Evolutionary conservation across 805 yeast species (phyloP), one percentile per base, ranked within the genome.

Genomic region (Candida khao-thaluensis): DNA sequence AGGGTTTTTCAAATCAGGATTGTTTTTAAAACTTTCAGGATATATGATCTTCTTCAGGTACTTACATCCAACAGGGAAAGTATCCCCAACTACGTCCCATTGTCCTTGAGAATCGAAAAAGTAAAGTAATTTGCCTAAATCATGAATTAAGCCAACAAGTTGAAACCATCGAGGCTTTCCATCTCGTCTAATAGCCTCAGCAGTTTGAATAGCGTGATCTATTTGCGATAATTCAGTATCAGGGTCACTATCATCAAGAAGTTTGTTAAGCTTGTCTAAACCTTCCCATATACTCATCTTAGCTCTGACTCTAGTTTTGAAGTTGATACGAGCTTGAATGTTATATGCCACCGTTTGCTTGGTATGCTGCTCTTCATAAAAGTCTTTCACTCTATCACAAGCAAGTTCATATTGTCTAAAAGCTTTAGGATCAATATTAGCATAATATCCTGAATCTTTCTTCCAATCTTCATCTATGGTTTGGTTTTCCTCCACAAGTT

Each of bases 51-150:
- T 72, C 41, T 72, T 72, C 50, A 77, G 79, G 51, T 71, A 81
- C 42, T 71, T 71, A 55, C 89, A 82, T 2, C 89, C 89, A 17
- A 82, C 85, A 0, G 88, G 85, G 51, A 82, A 82, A 2, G 88
- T 82, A 53, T 82, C 89, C 5, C 89, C 89, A 15, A 82, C 89
- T 21, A 82, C 89, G 53, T 82, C 87, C 88, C 88, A 82, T 55
- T 82, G 88, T 6, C 88, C 88, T 49, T 77, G 70, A 10, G 86
- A 81, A 49, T 80, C 87, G 51, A 75, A 82, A 47, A 81, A 82
- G 54, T 82, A 82, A 12, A 82, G 63, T 12, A 82, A 66, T 51
- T 82, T 82, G 0, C 89, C 89, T 43, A 82, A 60, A 54, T 82
- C 89, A 52, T 82, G 89, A 28, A 82, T 79, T 22, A 82, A 59